Conservation (phyloP, 257 asterid species). For the Penstemon barbatus region DNA sequence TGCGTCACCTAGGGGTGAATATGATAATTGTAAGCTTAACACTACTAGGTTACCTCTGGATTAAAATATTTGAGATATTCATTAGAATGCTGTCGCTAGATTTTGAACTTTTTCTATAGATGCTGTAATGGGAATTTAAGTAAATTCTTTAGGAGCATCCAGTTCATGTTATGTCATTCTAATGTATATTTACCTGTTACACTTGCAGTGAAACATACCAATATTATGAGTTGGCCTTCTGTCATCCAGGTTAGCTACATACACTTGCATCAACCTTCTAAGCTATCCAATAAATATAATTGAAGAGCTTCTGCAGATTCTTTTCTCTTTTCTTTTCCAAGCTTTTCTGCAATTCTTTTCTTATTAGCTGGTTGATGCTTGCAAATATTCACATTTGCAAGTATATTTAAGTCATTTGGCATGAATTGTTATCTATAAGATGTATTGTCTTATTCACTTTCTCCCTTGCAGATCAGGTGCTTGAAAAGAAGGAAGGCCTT, state of each 20-base stretch:
- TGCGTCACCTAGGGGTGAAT: not conserved
- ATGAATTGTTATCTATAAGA: slow-evolving; percentile 7
- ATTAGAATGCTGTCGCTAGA: not conserved
- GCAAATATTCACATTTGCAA: not conserved
- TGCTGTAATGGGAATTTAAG: slow-evolving; percentile 11
- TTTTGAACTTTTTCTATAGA: slow-evolving; percentile 7
- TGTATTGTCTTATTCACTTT: slow-evolving; percentile 16
- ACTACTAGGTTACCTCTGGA: not conserved
- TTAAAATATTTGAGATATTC: not conserved
- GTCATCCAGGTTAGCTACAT: slow-evolving; percentile 79
- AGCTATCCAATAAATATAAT: not conserved
- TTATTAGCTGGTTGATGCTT: not conserved
- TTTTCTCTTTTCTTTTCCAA: not conserved
- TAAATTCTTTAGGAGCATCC: slow-evolving; percentile 10
- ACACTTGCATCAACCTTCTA: slow-evolving; percentile 27
- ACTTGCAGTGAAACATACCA: slow-evolving; percentile 90
- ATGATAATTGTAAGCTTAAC: not conserved
- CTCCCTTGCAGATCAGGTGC: slow-evolving; percentile 51
- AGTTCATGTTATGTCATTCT: slow-evolving; percentile 28
- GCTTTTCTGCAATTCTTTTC: slow-evolving; percentile 1
- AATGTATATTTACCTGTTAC: slow-evolving; percentile 34
- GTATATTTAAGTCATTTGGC: slow-evolving; percentile 5
- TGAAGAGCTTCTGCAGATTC: slow-evolving; percentile 19
- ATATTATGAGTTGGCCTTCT: slow-evolving; percentile 82
- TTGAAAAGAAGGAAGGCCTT: slow-evolving; percentile 61